A percentile compares a stretch with the other conserved stretches of the same genome.
Conservation (phyloP, 1,139 yeast species). For the Komagataea norvegica region DNA sequence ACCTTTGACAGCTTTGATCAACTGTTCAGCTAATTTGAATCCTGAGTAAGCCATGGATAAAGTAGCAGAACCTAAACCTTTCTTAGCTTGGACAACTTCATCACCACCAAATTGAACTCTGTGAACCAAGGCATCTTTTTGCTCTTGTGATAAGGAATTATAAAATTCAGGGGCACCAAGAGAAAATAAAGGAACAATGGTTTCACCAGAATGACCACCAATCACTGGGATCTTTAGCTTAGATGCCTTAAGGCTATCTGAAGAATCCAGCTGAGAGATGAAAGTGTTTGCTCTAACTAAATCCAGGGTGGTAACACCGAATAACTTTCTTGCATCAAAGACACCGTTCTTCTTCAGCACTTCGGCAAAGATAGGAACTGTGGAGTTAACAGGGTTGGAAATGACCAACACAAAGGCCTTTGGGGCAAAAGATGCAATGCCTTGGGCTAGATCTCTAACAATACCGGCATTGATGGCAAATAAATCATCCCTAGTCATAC, state of each 20-base stretch:
- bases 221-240: slow-evolving; percentile 73
- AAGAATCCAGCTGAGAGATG: slow-evolving; percentile 44
- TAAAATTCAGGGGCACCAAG: slow-evolving; percentile 50
- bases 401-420: slow-evolving; percentile 73
- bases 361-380: slow-evolving; percentile 90
- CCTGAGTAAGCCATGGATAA: slow-evolving; percentile 97
- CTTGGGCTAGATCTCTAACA: slow-evolving; percentile 76
- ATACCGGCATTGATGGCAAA: slow-evolving; percentile 91
- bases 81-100: slow-evolving; percentile 93
- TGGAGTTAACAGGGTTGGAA: slow-evolving; percentile 94
- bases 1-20: slow-evolving; percentile 53
- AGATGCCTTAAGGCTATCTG: slow-evolving; percentile 43
- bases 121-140: slow-evolving; percentile 67
- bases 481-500: slow-evolving; percentile 96
- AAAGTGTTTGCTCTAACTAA: slow-evolving; percentile 87
- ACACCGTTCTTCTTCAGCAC: slow-evolving; percentile 70
- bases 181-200: slow-evolving; percentile 86
- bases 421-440: slow-evolving; percentile 70
- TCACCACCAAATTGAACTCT: slow-evolving; percentile 97
- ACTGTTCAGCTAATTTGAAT: slow-evolving; percentile 65
- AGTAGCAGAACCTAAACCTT: slow-evolving; percentile 93
- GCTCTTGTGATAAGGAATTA: slow-evolving; percentile 44
- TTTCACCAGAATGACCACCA: slow-evolving; percentile 96
- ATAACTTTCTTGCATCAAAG: slow-evolving; percentile 73
- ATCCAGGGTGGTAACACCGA: slow-evolving; percentile 93